phyloP scores from a whole-genome alignment of 1,284 basidiomycete genomes.

The Volvariella surrecta region DNA sequence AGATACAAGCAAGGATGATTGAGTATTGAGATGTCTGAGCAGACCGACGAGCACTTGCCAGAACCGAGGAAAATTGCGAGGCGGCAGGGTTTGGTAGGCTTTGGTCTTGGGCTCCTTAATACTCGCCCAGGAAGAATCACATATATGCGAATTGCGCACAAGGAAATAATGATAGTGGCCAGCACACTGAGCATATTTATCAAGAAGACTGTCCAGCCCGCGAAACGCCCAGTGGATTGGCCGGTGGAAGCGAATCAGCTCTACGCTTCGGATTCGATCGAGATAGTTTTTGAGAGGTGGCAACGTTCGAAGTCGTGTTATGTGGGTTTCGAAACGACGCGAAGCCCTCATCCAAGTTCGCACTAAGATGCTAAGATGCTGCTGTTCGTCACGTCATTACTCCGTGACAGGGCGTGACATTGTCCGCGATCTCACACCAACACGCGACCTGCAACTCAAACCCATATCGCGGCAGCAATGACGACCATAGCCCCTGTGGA shows the following conservation, averaged over 20 bases:
- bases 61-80: conserved; percentile 60
- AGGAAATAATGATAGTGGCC: conserved; percentile 2
- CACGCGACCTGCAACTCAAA: background rate
- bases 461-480: conserved; percentile 1
- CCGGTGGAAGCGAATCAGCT: no score
- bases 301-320: no score
- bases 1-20: conserved; percentile 6
- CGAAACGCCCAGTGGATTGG: no score
- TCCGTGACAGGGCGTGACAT: no score
- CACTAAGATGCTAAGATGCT: conserved; percentile 5
- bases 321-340: no score
- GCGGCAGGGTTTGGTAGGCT: conserved; percentile 16
- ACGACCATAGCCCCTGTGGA: conserved; percentile 17
- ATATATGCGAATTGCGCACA: conserved; percentile 17
- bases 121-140: conserved; percentile 14
- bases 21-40: conserved; percentile 1
- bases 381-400: conserved; percentile 11
- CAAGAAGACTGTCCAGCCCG: no score
- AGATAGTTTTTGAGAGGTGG: no score
- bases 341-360: no score
- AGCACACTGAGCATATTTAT: no score
- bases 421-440: background rate
- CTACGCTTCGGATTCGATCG: no score
- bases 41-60: conserved; percentile 27
- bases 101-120: background rate